Evolutionary conservation across 305 asterid species (phyloP).

Genomic region (Solanum aculeatissimum): DNA sequence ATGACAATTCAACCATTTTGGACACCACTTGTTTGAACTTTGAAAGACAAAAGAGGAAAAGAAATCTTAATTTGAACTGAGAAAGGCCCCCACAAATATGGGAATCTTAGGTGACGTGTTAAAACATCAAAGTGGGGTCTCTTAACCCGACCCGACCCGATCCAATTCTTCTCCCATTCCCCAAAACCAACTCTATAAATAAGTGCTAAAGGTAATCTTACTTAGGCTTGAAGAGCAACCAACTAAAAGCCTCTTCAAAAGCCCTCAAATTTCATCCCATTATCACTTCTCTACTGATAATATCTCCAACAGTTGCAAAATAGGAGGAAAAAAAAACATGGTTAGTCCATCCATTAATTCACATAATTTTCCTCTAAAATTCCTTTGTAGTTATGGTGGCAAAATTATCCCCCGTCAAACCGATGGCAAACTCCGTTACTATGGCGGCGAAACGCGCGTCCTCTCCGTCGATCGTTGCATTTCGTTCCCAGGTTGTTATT

Average conservation of each 20-base stretch:
- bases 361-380: conserved; percentile 13
- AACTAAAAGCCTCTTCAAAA: conserved; percentile 5
- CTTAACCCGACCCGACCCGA: neutral
- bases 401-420: conserved; percentile 68
- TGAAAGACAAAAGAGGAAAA: neutral
- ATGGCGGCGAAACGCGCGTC: conserved; percentile 82
- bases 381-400: conserved; percentile 82
- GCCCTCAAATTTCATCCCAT: neutral
- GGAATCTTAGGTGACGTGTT: neutral
- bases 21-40: neutral
- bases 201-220: conserved; percentile 4
- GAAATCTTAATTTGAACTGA: neutral
- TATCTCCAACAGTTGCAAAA: neutral
- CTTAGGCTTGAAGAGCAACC: conserved; percentile 37
- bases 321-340: conserved; percentile 15
- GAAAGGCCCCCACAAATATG: neutral
- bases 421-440: conserved; percentile 79
- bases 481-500: conserved; percentile 45
- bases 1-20: neutral
- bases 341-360: conserved; percentile 17
- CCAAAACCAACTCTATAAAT: conserved; percentile 30
- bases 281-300: neutral
- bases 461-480: conserved; percentile 60
- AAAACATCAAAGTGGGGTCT: neutral
- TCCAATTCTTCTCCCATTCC: neutral